Conservation (phyloP, 169 alveolate species). For the Cryptosporidium sp. region DNA sequence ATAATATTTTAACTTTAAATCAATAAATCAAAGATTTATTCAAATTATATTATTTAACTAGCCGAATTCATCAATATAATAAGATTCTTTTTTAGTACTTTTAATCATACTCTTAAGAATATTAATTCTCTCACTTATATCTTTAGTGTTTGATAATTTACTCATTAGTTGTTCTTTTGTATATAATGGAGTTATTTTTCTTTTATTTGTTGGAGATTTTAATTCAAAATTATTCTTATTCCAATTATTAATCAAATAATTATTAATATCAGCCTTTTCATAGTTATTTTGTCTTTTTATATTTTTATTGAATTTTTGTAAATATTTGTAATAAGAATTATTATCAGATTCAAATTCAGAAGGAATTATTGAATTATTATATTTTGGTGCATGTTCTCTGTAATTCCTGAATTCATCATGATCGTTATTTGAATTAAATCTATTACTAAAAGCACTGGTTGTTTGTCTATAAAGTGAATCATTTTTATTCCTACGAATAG, state of each 20-base stretch:
- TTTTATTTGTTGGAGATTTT: neutral
- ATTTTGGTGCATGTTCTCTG: neutral
- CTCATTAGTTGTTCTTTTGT: slow-evolving; percentile 59
- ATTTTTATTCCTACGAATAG: slow-evolving; percentile 18
- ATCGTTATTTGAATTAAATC: neutral
- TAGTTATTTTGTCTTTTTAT: neutral
- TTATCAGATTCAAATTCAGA: slow-evolving; percentile 3
- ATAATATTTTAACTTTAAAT: slow-evolving; percentile 14
- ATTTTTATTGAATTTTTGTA: slow-evolving; percentile 7
- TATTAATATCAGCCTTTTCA: neutral
- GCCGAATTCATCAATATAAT: neutral
- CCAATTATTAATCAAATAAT: neutral
- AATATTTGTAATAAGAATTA: neutral
- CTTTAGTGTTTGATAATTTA: slow-evolving; percentile 61
- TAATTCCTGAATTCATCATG: neutral
- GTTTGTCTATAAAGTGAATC: neutral
- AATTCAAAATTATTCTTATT: neutral
- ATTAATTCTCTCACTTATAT: slow-evolving; percentile 62
- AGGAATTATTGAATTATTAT: neutral
- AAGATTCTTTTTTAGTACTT: slow-evolving; percentile 46
- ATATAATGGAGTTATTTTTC: neutral
- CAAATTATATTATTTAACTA: neutral
- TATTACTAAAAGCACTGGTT: neutral
- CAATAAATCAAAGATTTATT: neutral
- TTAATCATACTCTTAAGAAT: slow-evolving; percentile 57